phyloP scores from a whole-genome alignment of 192 early-diverging fungal species.

The Mortierella antarctica region DNA sequence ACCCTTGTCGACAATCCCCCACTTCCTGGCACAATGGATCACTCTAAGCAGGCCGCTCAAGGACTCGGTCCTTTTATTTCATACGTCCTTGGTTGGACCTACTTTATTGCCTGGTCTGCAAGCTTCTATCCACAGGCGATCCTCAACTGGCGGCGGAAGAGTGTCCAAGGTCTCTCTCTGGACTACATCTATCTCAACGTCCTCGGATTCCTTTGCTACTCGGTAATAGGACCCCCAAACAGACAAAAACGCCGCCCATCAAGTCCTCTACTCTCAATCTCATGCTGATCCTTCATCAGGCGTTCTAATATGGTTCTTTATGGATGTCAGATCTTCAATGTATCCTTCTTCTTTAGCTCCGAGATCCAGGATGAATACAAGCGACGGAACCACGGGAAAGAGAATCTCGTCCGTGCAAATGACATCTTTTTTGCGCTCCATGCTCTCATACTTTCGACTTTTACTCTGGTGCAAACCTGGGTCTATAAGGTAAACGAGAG shows the following conservation, averaged over 20 bases:
- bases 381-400: constrained; percentile 70
- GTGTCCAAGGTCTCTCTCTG: constrained; percentile 87
- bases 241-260: too few relatives aligned
- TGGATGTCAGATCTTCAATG: constrained; percentile 85
- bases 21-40: too few relatives aligned
- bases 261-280: too few relatives aligned
- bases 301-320: too few relatives aligned
- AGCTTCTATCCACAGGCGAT: constrained; percentile 90
- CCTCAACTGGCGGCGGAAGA: constrained; percentile 81
- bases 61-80: constrained; percentile 28
- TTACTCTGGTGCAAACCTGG: constrained; percentile 74
- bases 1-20: too few relatives aligned
- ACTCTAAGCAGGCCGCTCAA: neutral
- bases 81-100: constrained; percentile 54
- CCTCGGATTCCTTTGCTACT: constrained; percentile 87
- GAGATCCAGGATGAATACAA: constrained; percentile 79
- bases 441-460: constrained; percentile 72
- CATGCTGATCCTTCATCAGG: too few relatives aligned
- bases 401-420: constrained; percentile 81
- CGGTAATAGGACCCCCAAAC: constrained; percentile 50
- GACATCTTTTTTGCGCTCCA: constrained; percentile 93
- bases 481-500: constrained; percentile 67
- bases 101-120: constrained; percentile 89
- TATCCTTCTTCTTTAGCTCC: constrained; percentile 76
- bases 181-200: constrained; percentile 92